These are phyloP conservation scores for Mallotus nudiflorus DNA, from an alignment of 345 rosid species.

Conservation along the genomic window DNA sequence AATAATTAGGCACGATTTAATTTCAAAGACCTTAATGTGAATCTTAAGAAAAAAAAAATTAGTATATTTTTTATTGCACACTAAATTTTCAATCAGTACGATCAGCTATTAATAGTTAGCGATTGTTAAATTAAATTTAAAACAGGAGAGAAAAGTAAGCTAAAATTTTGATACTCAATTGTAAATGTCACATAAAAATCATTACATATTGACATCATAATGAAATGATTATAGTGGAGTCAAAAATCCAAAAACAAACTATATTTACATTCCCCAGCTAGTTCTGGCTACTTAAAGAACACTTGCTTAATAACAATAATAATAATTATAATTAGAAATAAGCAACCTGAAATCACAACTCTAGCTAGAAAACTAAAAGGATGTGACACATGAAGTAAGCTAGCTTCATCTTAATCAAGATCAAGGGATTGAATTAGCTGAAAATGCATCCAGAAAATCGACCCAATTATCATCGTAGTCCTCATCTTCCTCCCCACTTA, in stretches of 20 bases:
- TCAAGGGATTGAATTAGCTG: slow-evolving; percentile 49
- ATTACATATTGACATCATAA: background rate
- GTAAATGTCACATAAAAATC: background rate
- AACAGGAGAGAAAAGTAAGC: too few relatives aligned
- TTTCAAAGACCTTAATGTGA: too few relatives aligned
- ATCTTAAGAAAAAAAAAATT: background rate
- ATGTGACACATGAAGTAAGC: too few relatives aligned
- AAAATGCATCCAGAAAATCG: slow-evolving; percentile 60
- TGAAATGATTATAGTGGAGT: background rate
- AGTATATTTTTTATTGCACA: background rate
- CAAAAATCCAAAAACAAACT: background rate
- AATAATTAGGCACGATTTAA: background rate
- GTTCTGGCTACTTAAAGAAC: too few relatives aligned
- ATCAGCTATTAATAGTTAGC: background rate
- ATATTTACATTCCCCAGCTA: slow-evolving; percentile 30
- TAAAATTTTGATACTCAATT: too few relatives aligned
- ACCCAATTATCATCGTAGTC: slow-evolving; percentile 71
- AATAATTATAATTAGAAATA: slow-evolving; percentile 3
- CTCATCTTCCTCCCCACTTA: slow-evolving; percentile 45
- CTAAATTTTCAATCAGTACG: background rate
- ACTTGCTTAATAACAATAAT: slow-evolving; percentile 6
- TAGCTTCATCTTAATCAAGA: background rate
- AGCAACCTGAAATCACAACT: slow-evolving; percentile 5
- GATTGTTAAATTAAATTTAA: background rate
- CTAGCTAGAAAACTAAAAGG: background rate